These are phyloP conservation scores for Colletotrichum salicis DNA, from an alignment of 2,329 filamentous ascomycete genomes.

Conservation along the genomic window DNA sequence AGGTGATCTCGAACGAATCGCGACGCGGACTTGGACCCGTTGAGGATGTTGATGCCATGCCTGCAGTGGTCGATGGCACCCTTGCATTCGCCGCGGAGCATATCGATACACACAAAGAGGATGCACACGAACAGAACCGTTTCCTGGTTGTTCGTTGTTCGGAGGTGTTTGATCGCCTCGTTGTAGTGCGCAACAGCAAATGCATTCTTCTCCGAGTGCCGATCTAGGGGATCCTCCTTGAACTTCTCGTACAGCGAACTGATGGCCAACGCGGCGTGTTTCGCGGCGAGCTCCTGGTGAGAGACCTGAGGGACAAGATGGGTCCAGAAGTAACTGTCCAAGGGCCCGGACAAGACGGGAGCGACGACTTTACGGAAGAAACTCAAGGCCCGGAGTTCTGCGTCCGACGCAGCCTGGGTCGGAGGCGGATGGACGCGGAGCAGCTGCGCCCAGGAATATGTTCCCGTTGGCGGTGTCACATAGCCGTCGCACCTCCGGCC, in stretches of 20 bases:
- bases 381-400: conserved; percentile 46
- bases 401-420: conserved; percentile 39
- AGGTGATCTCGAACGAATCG: conserved; percentile 45
- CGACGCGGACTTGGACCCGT: conserved; percentile 35
- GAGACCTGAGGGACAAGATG: conserved; percentile 50
- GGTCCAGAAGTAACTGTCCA: conserved; percentile 54
- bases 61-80: conserved; percentile 50
- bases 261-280: conserved; percentile 52
- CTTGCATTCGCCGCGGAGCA: conserved; percentile 49
- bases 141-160: conserved; percentile 44
- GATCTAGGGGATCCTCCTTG: conserved; percentile 15
- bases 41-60: conserved; percentile 51
- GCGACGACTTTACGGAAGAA: conserved; percentile 52
- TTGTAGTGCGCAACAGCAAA: conserved; percentile 55
- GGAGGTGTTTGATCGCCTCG: conserved; percentile 48
- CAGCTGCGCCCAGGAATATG: conserved; percentile 48
- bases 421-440: conserved; percentile 40
- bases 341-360: conserved; percentile 47
- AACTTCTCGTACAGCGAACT: conserved; percentile 52
- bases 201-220: conserved; percentile 36
- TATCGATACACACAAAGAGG: conserved; percentile 57
- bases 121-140: conserved; percentile 52
- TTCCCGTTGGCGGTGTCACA: conserved; percentile 20
- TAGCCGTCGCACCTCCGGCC: conserved; percentile 48
- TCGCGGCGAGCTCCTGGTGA: conserved; percentile 49